Percentiles rank a stretch among this genome's conserved stretches.
These are phyloP conservation scores for Acanthamoeba divionensis DNA, from an alignment of 208 protist species.

Conservation along the genomic window DNA sequence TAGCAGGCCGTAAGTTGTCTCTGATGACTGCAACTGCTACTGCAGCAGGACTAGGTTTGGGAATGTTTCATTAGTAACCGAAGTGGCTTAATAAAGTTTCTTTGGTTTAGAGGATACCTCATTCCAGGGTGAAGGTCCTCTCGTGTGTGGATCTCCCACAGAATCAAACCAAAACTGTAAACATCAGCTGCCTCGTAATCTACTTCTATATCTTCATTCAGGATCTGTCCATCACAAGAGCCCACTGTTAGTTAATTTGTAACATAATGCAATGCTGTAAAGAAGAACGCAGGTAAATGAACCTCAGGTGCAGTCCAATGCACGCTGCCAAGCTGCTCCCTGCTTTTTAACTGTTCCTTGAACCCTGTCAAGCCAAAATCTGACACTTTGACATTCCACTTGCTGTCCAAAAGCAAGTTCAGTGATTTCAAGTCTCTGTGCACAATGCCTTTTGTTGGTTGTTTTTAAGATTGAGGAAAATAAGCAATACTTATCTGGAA, in stretches of 20 bases:
- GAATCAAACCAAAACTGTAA: conserved; percentile 27
- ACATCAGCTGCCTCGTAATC: not conserved
- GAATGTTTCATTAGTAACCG: not conserved
- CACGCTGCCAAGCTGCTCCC: not conserved
- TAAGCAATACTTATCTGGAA: too few relatives aligned
- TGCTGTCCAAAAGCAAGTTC: conserved; percentile 25
- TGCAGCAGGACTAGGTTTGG: not conserved
- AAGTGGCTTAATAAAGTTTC: too few relatives aligned
- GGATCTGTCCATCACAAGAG: not conserved
- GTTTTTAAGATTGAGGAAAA: too few relatives aligned
- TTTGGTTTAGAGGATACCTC: too few relatives aligned
- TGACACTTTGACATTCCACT: conserved; percentile 52
- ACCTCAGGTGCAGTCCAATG: too few relatives aligned
- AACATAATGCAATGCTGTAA: too few relatives aligned
- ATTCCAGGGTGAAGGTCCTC: too few relatives aligned
- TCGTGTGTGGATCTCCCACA: conserved; percentile 29
- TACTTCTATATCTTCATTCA: not conserved
- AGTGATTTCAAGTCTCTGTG: not conserved
- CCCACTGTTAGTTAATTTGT: too few relatives aligned
- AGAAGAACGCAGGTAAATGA: too few relatives aligned
- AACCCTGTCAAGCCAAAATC: too few relatives aligned
- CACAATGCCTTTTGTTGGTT: not conserved
- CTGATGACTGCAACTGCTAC: not conserved
- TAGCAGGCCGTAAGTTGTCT: not conserved
- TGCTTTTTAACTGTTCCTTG: too few relatives aligned